These are phyloP conservation scores for Globisporangium uncinulatum DNA, from an alignment of 352 stramenopile genomes.

Conservation along the genomic window DNA sequence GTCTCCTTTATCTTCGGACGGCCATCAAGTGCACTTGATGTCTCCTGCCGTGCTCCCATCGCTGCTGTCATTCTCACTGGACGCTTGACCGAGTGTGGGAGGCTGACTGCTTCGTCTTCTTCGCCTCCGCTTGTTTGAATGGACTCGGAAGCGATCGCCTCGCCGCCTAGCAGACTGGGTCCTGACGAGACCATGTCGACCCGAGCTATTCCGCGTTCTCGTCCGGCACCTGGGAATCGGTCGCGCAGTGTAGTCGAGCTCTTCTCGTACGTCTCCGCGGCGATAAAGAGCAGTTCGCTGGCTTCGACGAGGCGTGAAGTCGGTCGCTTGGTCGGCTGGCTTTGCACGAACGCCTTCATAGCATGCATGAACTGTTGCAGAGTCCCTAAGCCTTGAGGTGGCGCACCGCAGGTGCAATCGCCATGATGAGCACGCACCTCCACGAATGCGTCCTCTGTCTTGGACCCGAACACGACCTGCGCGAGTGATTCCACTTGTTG, in stretches of 20 bases:
- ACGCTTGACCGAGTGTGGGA: background rate
- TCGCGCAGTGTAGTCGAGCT: conserved; percentile 7
- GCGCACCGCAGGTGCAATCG: too few relatives aligned
- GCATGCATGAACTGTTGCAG: conserved; percentile 34
- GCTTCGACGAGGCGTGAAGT: conserved; percentile 24
- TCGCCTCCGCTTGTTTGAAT: background rate
- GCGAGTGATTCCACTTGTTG: conserved; percentile 35
- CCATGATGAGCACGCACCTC: conserved; percentile 20
- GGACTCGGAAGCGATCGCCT: background rate
- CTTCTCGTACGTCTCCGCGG: conserved; percentile 40
- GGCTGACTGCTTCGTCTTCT: background rate
- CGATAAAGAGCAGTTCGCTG: conserved; percentile 42
- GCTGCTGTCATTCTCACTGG: background rate
- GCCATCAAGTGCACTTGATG: background rate
- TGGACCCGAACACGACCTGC: conserved; percentile 40
- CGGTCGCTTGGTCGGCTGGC: conserved; percentile 15
- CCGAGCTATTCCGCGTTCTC: background rate
- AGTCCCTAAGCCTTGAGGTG: too few relatives aligned
- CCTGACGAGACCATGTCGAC: background rate
- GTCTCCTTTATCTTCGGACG: background rate
- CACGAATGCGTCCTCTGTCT: conserved; percentile 34
- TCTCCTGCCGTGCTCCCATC: background rate
- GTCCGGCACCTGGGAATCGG: background rate
- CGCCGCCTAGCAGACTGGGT: background rate
- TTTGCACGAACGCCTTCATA: conserved; percentile 31